Evolutionary conservation across 495 filamentous ascomycete species (phyloP).

Genomic region (Penicillium arizonense): DNA sequence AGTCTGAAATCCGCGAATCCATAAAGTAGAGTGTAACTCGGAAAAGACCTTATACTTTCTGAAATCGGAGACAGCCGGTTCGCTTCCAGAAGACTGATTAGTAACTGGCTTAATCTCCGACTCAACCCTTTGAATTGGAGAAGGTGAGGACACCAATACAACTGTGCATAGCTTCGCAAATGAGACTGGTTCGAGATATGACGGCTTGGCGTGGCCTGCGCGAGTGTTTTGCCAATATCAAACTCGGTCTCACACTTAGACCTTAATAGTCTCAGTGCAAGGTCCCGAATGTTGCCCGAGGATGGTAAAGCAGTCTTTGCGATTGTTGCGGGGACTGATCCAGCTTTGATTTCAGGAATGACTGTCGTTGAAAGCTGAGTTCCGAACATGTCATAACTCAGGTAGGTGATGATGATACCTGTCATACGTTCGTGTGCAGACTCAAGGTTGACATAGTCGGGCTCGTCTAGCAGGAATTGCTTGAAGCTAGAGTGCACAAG

Average conservation of each 20-base stretch:
- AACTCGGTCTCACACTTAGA: background rate
- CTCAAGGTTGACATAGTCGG: slow-evolving; percentile 16
- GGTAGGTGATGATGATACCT: slow-evolving; percentile 38
- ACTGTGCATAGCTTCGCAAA: too few relatives aligned
- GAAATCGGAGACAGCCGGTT: too few relatives aligned
- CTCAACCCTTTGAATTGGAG: too few relatives aligned
- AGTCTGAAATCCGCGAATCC: too few relatives aligned
- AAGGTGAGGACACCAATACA: too few relatives aligned
- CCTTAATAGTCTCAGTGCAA: background rate
- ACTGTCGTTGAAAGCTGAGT: slow-evolving; percentile 1
- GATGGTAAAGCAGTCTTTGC: background rate
- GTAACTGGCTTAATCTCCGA: too few relatives aligned
- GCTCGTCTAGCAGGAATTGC: slow-evolving; percentile 35
- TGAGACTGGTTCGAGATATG: too few relatives aligned
- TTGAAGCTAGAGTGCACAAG: slow-evolving; percentile 44
- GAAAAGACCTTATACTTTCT: too few relatives aligned
- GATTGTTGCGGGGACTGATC: background rate
- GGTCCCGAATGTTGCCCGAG: background rate
- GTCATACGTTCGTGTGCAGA: slow-evolving; percentile 28
- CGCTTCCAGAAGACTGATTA: too few relatives aligned
- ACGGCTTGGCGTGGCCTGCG: background rate
- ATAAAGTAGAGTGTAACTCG: too few relatives aligned
- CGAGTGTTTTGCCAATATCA: background rate
- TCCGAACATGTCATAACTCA: slow-evolving; percentile 30
- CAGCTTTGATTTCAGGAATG: background rate